Conservation (phyloP, 441 rosid genomes). For the Syzygium malaccense region DNA sequence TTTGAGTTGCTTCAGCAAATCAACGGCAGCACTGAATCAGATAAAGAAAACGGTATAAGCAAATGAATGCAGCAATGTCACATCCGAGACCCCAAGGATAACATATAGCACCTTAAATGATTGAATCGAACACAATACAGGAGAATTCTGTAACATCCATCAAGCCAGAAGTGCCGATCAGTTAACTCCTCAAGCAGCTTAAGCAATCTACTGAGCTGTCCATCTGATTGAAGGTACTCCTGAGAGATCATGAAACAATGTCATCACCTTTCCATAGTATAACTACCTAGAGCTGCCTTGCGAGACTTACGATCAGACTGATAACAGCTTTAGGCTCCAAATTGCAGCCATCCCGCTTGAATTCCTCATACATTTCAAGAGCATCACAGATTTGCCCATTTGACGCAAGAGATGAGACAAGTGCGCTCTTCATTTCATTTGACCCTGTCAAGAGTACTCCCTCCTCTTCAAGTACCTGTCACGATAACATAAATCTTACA, state of each 20-base stretch:
- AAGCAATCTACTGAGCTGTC: slow-evolving; percentile 38
- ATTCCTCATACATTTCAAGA: slow-evolving; percentile 47
- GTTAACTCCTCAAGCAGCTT: slow-evolving; percentile 45
- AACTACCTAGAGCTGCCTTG: not conserved
- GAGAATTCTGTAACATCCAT: slow-evolving; percentile 57
- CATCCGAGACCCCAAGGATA: not conserved
- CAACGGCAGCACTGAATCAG: slow-evolving; percentile 40
- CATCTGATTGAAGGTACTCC: slow-evolving; percentile 46
- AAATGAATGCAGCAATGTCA: not conserved
- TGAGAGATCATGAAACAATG: slow-evolving; percentile 10
- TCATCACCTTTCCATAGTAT: slow-evolving; percentile 3
- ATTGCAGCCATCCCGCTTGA: slow-evolving; percentile 37
- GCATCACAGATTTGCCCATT: slow-evolving; percentile 68
- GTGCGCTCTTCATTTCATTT: slow-evolving; percentile 64
- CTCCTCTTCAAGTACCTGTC: slow-evolving; percentile 51
- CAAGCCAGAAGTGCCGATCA: slow-evolving; percentile 40
- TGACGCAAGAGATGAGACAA: slow-evolving; percentile 68
- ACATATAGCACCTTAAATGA: slow-evolving; percentile 40
- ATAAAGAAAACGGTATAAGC: slow-evolving; percentile 4
- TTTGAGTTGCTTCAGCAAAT: slow-evolving; percentile 53
- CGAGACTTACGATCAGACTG: slow-evolving; percentile 64
- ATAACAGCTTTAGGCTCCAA: slow-evolving; percentile 59
- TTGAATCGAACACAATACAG: slow-evolving; percentile 40
- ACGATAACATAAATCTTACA: not conserved
- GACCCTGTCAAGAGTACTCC: slow-evolving; percentile 28